Evolutionary conservation across 257 asterid genomes (phyloP).

Genomic region (Hygrophila difformis): DNA sequence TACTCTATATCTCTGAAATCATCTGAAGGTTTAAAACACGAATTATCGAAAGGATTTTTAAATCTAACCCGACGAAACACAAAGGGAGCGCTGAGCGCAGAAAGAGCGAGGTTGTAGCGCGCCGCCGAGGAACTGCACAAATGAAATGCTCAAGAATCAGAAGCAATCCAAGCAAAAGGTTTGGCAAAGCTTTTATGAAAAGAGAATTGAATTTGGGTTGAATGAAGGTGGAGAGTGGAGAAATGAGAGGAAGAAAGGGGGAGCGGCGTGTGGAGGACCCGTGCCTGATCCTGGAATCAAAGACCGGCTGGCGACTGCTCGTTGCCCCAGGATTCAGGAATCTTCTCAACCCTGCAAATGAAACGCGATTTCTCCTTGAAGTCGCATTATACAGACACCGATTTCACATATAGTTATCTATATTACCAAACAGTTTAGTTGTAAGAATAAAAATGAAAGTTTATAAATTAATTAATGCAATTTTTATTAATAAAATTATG

Average conservation of each 20-base stretch:
- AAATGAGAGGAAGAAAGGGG: constrained; percentile 4
- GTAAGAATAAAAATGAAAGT: too few species aligned
- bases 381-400: neutral
- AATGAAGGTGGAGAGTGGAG: too few species aligned
- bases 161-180: neutral
- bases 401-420: too few species aligned
- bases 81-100: neutral
- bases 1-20: neutral
- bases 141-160: constrained; percentile 10
- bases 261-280: constrained; percentile 45
- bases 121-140: constrained; percentile 3
- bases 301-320: constrained; percentile 1
- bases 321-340: too few species aligned
- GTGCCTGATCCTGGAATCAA: constrained; percentile 30
- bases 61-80: neutral
- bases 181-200: too few species aligned
- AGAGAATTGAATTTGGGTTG: too few species aligned
- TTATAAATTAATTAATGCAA: too few species aligned
- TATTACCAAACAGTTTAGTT: too few species aligned
- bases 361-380: neutral
- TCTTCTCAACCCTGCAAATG: neutral
- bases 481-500: too few species aligned
- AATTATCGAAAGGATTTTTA: neutral
- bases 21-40: neutral
- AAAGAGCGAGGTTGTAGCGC: constrained; percentile 16